Base-by-base conservation (phyloP, 2,329 filamentous ascomycete genomes). In the Fusarium illudens region DNA sequence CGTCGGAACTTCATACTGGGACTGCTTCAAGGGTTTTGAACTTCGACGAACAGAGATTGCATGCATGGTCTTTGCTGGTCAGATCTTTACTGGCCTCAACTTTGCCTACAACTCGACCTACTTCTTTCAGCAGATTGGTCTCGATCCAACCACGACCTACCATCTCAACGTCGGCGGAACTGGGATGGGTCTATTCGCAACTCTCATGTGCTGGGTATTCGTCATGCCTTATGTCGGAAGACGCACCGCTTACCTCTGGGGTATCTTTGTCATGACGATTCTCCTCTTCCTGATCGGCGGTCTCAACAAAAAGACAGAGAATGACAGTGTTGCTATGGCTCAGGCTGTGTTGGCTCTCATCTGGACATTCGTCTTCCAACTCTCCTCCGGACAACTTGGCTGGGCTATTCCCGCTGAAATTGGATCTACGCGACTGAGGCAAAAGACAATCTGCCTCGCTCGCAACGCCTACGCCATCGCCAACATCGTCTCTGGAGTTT, bases 21-120 rank as follows among this genome's bases (percentile, higher is more conserved):
- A 83, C 66, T 83, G 81, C 64, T 84, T 84, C 70, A 77, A 76
- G 22, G 79, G 79, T 15, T 73, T 77, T 6, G 79, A 85, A 36
- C 75, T 79, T 4, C 76, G 79, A 10, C 69, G 80, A 50, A 80
- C 79, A 2, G 76, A 79, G 30, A 80, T 81, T 19, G 76, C 78
- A 2, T 73, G 75, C 6, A 65, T 77, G 6, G 72, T 75, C 0
- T 81, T 78, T 79, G 59, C 76, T 0, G 76, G 77, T n/a, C 78
- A 81, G 42, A 70, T 75, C 29, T 59, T 79, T 1, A 77, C 76
- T 29, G 80, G 80, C 20, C 68, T 76, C 0, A 72, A 75, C 44
- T 77, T 82, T 50, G 77, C 80, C 36, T 79, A 78, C 17, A 81
- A 80, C 68, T 77, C 79, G 2, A 81, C 79, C 15, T 81, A 80